A percentile compares a stretch with the other conserved stretches of the same genome.
Conservation (phyloP, 495 filamentous ascomycete genomes). For the Endocarpon pusillum region DNA sequence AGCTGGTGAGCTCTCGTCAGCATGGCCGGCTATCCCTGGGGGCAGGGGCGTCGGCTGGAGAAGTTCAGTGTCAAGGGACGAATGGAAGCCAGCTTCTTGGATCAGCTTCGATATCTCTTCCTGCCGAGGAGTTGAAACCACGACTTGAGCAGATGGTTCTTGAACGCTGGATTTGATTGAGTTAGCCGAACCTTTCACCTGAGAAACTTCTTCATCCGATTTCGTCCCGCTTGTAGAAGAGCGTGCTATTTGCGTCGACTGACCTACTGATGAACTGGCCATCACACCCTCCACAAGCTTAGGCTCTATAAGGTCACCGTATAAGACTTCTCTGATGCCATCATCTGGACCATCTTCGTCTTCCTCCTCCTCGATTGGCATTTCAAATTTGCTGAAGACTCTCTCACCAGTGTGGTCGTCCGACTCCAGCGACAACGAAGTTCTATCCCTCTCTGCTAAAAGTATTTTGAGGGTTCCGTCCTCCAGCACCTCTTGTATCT, state of each 20-base stretch:
- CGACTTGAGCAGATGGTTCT: not conserved
- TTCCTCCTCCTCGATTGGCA: slow-evolving; percentile 38
- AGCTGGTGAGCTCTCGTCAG: too few relatives aligned
- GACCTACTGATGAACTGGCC: slow-evolving; percentile 5
- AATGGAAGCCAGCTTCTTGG: slow-evolving; percentile 23
- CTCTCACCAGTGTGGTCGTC: slow-evolving; percentile 40
- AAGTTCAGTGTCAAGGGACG: slow-evolving; percentile 18
- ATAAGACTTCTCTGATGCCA: slow-evolving; percentile 32
- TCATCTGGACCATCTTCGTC: slow-evolving; percentile 34
- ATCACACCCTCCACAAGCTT: slow-evolving; percentile 34
- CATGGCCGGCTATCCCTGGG: too few relatives aligned
- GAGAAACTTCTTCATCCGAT: slow-evolving; percentile 23
- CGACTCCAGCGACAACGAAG: slow-evolving; percentile 26
- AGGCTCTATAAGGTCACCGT: slow-evolving; percentile 41
- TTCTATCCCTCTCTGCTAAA: slow-evolving; percentile 53
- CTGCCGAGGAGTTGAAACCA: slow-evolving; percentile 6
- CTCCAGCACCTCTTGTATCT: slow-evolving; percentile 35
- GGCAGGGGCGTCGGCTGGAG: not conserved
- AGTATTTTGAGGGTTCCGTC: slow-evolving; percentile 36
- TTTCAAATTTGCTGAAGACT: slow-evolving; percentile 47
- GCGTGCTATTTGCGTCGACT: too few relatives aligned
- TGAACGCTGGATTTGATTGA: slow-evolving; percentile 7
- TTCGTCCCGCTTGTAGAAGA: slow-evolving; percentile 8
- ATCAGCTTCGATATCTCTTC: slow-evolving; percentile 20
- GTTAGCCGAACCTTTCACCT: slow-evolving; percentile 24